Conservation (phyloP, 73 alveolate species). For the Tetrahymena elliotti region DNA sequence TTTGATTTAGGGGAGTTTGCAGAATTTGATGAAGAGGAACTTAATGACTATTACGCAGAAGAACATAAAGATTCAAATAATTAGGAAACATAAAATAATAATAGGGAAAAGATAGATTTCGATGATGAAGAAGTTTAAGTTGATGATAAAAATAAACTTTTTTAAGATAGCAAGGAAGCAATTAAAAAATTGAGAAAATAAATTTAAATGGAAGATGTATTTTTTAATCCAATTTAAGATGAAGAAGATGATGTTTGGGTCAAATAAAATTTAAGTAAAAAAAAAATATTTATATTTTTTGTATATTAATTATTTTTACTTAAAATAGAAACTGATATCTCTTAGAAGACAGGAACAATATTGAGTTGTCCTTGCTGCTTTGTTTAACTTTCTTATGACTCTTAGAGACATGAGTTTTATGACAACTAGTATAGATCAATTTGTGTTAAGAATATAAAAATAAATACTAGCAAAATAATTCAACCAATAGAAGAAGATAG, state of each 20-base stretch:
- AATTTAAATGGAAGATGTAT: conserved; percentile 12
- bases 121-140: conserved; percentile 20
- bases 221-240: conserved; percentile 36
- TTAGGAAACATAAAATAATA: not conserved
- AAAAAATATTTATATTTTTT: not conserved
- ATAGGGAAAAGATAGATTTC: conserved; percentile 1
- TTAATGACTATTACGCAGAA: not conserved
- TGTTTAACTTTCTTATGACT: not conserved
- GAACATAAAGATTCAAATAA: not conserved
- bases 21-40: not conserved
- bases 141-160: not conserved
- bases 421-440: conserved; percentile 5
- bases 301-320: not conserved
- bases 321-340: not conserved
- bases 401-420: not conserved
- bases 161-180: not conserved
- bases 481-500: not conserved
- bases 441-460: not conserved
- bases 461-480: conserved; percentile 1
- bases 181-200: not conserved
- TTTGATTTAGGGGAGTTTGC: not conserved
- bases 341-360: not conserved
- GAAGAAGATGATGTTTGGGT: conserved; percentile 13
- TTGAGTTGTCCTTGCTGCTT: conserved; percentile 2
- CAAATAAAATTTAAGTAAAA: not conserved